These are phyloP conservation scores for Dionaea muscipula DNA, from an alignment of 179 eudicot species.

Conservation along the genomic window DNA sequence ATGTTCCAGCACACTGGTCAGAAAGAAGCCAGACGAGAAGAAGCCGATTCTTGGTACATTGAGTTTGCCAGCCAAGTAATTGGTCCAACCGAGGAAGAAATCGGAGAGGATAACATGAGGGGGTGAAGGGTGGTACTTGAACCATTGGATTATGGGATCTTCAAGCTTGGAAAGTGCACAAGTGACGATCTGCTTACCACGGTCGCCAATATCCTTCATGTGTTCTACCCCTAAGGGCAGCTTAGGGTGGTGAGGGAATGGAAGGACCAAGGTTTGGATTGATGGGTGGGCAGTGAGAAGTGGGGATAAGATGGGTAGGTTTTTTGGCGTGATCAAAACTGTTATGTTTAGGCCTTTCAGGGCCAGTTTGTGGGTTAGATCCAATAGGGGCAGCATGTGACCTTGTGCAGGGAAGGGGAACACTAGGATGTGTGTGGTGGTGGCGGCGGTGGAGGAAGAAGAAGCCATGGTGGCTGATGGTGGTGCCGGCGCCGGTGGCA, in stretches of 20 bases:
- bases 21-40: constrained; percentile 25
- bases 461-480: neutral
- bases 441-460: neutral
- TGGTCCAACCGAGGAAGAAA: constrained; percentile 67
- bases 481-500: too few species aligned
- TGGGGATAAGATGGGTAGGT: constrained; percentile 40
- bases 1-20: constrained; percentile 9
- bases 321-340: constrained; percentile 56
- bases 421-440: constrained; percentile 30
- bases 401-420: constrained; percentile 88
- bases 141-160: constrained; percentile 42
- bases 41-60: constrained; percentile 38
- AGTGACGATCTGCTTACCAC: constrained; percentile 33
- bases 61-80: constrained; percentile 25
- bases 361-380: constrained; percentile 49
- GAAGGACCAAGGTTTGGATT: constrained; percentile 40
- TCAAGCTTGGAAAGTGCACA: constrained; percentile 31
- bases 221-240: constrained; percentile 47
- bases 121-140: constrained; percentile 33
- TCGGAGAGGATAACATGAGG: constrained; percentile 58
- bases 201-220: constrained; percentile 33
- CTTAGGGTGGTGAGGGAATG: constrained; percentile 48
- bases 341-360: constrained; percentile 38
- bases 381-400: constrained; percentile 55
- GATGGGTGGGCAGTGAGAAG: constrained; percentile 41